Conservation (phyloP, 139 green algal genomes). For the Parachlorella kessleri region DNA sequence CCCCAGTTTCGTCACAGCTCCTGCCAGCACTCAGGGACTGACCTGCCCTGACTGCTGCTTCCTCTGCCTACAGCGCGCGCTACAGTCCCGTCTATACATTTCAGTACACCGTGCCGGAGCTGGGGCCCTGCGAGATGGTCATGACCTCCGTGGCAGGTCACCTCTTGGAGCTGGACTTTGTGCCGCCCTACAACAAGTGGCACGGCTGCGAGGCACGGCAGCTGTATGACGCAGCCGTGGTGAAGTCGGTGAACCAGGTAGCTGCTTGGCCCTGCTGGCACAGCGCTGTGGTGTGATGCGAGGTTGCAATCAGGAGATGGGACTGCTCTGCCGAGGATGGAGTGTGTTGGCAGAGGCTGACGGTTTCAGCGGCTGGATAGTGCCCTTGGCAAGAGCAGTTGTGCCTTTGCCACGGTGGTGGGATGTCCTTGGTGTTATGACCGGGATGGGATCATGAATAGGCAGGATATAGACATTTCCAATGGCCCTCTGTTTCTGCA, state of each 20-base stretch:
- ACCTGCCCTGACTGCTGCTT: neutral
- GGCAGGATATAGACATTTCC: too few relatives aligned
- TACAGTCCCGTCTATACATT: neutral
- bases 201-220: constrained; percentile 55
- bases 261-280: neutral
- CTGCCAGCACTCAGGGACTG: neutral
- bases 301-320: too few relatives aligned
- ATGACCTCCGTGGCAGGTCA: constrained; percentile 96
- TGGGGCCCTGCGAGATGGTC: constrained; percentile 69
- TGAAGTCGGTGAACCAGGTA: constrained; percentile 68
- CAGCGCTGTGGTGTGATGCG: neutral
- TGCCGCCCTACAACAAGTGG: constrained; percentile 57
- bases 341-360: neutral
- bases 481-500: too few relatives aligned
- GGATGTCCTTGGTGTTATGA: too few relatives aligned
- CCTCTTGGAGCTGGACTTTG: constrained; percentile 92
- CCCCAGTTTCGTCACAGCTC: neutral
- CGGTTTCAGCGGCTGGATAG: neutral
- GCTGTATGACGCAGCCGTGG: constrained; percentile 64
- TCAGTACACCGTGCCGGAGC: neutral
- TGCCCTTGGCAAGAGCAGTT: neutral
- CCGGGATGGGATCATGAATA: too few relatives aligned
- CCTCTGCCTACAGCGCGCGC: neutral
- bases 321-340: too few relatives aligned
- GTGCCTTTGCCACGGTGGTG: too few relatives aligned